phyloP scores from a whole-genome alignment of 2,329 filamentous ascomycete species.

The Calonectria fujianensis region DNA sequence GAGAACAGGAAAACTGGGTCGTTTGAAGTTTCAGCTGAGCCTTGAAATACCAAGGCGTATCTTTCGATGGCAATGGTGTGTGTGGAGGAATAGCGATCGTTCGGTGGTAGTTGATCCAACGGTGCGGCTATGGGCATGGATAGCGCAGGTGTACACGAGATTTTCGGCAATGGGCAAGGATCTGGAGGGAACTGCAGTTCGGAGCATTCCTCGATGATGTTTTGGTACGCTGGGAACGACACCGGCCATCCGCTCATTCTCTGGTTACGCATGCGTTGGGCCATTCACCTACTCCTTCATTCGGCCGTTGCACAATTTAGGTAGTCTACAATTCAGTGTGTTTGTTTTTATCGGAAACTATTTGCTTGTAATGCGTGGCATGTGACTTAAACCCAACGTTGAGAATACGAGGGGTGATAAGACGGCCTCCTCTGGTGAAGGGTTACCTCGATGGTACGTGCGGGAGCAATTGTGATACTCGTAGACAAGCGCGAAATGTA shows the following conservation, averaged over 20 bases:
- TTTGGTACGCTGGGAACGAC: conserved; percentile 26
- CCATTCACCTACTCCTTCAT: conserved; percentile 43
- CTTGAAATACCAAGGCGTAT: conserved; percentile 45
- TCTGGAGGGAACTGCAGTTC: conserved; percentile 19
- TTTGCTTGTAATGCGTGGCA: not conserved
- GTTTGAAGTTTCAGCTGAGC: conserved; percentile 30
- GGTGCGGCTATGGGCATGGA: conserved; percentile 7
- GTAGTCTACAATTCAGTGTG: conserved; percentile 54
- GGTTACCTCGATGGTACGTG: not conserved
- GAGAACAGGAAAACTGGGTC: conserved; percentile 30
- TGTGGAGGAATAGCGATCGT: not conserved
- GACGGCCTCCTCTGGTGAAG: not conserved
- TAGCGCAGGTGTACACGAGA: not conserved
- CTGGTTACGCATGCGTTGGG: conserved; percentile 28
- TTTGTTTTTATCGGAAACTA: conserved; percentile 39
- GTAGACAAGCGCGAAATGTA: not conserved
- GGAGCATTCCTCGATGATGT: not conserved
- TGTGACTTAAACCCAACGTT: not conserved
- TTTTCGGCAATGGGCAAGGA: not conserved
- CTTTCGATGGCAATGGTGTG: conserved; percentile 18
- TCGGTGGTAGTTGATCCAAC: conserved; percentile 2
- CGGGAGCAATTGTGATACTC: not conserved
- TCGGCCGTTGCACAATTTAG: conserved; percentile 48
- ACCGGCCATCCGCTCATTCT: conserved; percentile 31
- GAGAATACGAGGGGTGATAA: not conserved